These are phyloP conservation scores for Amaranthus cruentus DNA, from an alignment of 148 eudicot species.

Conservation along the genomic window DNA sequence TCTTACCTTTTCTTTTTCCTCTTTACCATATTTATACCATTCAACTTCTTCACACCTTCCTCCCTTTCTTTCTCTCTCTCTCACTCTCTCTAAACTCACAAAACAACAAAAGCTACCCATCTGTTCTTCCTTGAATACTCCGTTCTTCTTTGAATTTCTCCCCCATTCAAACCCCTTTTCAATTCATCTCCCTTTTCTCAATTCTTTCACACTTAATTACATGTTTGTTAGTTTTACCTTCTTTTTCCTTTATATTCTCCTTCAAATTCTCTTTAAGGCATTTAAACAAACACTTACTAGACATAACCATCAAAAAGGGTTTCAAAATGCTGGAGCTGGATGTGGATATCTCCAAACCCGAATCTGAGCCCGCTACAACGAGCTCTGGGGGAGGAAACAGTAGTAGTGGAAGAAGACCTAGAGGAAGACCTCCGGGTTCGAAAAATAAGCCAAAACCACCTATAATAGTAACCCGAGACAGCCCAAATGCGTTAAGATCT, in stretches of 20 bases:
- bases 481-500: slow-evolving; percentile 39
- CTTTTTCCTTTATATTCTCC: too few relatives aligned
- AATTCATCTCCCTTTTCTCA: not conserved
- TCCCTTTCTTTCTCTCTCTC: not conserved
- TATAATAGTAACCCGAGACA: slow-evolving; percentile 37
- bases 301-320: not conserved
- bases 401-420: slow-evolving; percentile 22
- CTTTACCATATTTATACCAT: not conserved
- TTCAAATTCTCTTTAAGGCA: not conserved
- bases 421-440: slow-evolving; percentile 38
- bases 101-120: too few relatives aligned
- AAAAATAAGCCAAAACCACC: slow-evolving; percentile 45
- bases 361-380: slow-evolving; percentile 17
- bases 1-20: not conserved
- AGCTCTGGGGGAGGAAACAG: slow-evolving; percentile 19
- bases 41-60: not conserved
- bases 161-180: not conserved
- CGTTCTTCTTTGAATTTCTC: slow-evolving; percentile 18
- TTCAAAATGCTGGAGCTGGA: slow-evolving; percentile 9
- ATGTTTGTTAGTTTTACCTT: too few relatives aligned
- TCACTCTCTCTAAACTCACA: too few relatives aligned
- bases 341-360: slow-evolving; percentile 12
- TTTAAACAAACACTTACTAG: slow-evolving; percentile 19
- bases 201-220: not conserved
- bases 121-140: not conserved